These are phyloP conservation scores for Annulohypoxylon bovei DNA, from an alignment of 495 filamentous ascomycete species.

Conservation along the genomic window DNA sequence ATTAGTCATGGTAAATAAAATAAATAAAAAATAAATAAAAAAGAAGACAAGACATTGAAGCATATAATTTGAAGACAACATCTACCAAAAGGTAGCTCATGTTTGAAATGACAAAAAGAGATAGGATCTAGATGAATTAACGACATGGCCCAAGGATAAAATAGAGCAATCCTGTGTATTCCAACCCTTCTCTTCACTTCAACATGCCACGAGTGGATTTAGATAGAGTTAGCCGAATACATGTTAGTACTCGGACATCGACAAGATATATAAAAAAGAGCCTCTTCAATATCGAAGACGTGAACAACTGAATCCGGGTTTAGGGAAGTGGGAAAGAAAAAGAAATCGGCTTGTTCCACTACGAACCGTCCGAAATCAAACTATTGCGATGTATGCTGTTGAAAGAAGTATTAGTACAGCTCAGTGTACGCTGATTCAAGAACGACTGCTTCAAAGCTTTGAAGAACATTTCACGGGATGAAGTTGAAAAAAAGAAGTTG, in stretches of 20 bases:
- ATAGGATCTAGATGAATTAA: constrained; percentile 6
- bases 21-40: too few relatives aligned
- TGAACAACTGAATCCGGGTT: neutral
- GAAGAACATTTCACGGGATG: constrained; percentile 11
- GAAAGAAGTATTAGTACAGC: neutral
- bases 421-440: neutral
- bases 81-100: neutral
- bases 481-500: constrained; percentile 33
- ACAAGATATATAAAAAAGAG: constrained; percentile 7
- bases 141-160: neutral
- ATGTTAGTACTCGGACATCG: constrained; percentile 6
- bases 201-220: neutral
- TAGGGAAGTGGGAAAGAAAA: constrained; percentile 16
- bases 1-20: neutral
- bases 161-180: neutral
- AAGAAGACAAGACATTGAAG: neutral
- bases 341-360: constrained; percentile 36
- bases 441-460: neutral
- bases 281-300: neutral
- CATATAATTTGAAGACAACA: neutral
- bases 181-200: neutral
- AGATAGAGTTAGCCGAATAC: constrained; percentile 2
- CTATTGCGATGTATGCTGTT: neutral
- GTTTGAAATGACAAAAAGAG: neutral
- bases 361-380: constrained; percentile 31